These are phyloP conservation scores for Polychytrium aggregatum DNA, from an alignment of 192 early-diverging fungal genomes.

Conservation along the genomic window DNA sequence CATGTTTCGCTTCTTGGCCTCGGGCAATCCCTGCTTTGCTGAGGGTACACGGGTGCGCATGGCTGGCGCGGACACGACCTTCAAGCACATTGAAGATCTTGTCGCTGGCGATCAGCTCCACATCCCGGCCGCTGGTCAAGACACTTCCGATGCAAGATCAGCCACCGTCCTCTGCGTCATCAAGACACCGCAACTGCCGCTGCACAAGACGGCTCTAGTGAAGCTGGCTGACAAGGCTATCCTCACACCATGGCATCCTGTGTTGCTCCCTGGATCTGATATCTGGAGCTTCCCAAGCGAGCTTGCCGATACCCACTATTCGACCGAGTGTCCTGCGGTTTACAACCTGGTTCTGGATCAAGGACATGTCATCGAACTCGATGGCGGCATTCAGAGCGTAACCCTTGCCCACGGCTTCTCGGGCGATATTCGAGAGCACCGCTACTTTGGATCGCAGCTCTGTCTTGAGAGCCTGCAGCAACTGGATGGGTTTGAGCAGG, in stretches of 20 bases:
- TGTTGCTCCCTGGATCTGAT: neutral
- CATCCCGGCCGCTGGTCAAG: conserved; percentile 8
- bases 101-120: neutral
- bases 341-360: conserved; percentile 10
- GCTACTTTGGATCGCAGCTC: conserved; percentile 25
- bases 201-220: neutral
- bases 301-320: neutral
- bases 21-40: conserved; percentile 9
- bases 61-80: no score
- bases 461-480: no score
- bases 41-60: conserved; percentile 5
- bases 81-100: no score
- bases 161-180: conserved; percentile 7
- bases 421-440: conserved; percentile 8
- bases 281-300: conserved; percentile 12
- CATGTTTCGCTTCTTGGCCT: neutral
- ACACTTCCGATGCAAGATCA: conserved; percentile 6
- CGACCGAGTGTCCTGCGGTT: neutral
- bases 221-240: conserved; percentile 2
- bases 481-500: no score
- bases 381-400: conserved; percentile 8
- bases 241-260: conserved; percentile 21
- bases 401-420: conserved; percentile 14
- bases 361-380: conserved; percentile 1
- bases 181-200: neutral